Conservation (phyloP, 768 basidiomycete species). For the Lentinula raphanica region DNA sequence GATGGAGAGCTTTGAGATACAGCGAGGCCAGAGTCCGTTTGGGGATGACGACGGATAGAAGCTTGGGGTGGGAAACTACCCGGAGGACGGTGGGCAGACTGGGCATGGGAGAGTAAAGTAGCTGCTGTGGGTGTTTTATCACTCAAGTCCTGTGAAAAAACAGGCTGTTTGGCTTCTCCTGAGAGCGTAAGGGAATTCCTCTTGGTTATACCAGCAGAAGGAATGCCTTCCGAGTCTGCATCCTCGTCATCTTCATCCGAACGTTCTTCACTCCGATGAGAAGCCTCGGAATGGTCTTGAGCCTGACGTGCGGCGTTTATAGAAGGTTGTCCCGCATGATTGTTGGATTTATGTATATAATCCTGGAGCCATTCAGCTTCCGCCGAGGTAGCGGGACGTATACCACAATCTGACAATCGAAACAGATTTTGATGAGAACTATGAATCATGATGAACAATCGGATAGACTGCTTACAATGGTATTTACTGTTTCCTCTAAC, state of each 20-base stretch:
- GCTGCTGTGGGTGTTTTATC: conserved; percentile 87
- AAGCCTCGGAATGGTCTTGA: conserved; percentile 61
- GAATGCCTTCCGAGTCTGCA: conserved; percentile 70
- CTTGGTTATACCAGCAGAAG: conserved; percentile 60
- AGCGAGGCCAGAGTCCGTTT: conserved; percentile 49
- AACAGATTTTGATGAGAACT: conserved; percentile 20
- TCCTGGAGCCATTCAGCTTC: conserved; percentile 92
- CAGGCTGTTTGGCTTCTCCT: conserved; percentile 52
- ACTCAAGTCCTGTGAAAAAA: conserved; percentile 60
- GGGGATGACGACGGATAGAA: conserved; percentile 70
- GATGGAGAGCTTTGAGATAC: conserved; percentile 56
- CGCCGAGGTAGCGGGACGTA: conserved; percentile 83
- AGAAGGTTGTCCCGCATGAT: conserved; percentile 71
- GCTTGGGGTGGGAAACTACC: conserved; percentile 65
- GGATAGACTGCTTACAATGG: conserved; percentile 61
- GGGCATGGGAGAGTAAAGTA: conserved; percentile 70
- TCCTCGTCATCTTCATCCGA: conserved; percentile 83
- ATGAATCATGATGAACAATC: conserved; percentile 21
- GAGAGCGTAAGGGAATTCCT: conserved; percentile 67
- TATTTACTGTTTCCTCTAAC: conserved; percentile 95
- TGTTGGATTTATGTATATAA: conserved; percentile 88
- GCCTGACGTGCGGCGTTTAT: conserved; percentile 70
- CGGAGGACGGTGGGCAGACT: conserved; percentile 57
- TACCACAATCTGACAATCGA: conserved; percentile 73
- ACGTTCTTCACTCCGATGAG: conserved; percentile 59